phyloP scores from a whole-genome alignment of 805 yeast genomes.

The Suhomyces vadensis region DNA sequence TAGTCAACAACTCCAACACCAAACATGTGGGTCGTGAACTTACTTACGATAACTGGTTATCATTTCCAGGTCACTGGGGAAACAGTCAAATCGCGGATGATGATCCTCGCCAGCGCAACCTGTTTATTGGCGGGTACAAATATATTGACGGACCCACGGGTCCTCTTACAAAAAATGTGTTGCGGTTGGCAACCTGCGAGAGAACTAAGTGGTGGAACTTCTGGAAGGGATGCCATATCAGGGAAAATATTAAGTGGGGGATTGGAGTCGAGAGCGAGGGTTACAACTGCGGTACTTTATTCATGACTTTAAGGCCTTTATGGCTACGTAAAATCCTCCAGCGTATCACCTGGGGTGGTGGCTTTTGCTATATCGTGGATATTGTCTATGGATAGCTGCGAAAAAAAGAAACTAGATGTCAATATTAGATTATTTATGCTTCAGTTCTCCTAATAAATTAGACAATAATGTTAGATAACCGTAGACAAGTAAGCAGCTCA shows the following conservation, averaged over 20 bases:
- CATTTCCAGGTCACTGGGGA: constrained; percentile 87
- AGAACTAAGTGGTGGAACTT: constrained; percentile 91
- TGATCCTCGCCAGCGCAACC: constrained; percentile 84
- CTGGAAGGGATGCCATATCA: constrained; percentile 76
- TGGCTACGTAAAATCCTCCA: constrained; percentile 52
- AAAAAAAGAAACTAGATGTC: background rate
- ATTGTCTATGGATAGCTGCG: constrained; percentile 34
- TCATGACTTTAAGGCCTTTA: constrained; percentile 53
- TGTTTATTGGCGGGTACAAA: constrained; percentile 80
- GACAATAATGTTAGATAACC: background rate
- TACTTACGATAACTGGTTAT: constrained; percentile 72
- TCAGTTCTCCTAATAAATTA: constrained; percentile 1
- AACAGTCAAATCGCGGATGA: constrained; percentile 62
- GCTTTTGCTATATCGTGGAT: constrained; percentile 56
- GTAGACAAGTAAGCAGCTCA: too few species aligned
- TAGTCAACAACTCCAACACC: constrained; percentile 39
- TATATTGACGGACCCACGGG: constrained; percentile 94
- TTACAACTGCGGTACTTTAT: constrained; percentile 71
- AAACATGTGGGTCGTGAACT: constrained; percentile 53
- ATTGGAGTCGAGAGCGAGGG: constrained; percentile 88
- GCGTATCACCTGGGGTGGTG: constrained; percentile 61
- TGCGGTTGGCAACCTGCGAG: constrained; percentile 74
- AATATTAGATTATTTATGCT: background rate
- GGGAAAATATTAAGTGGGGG: constrained; percentile 75
- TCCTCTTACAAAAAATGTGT: constrained; percentile 76